Evolutionary conservation across 2,329 filamentous ascomycete species (phyloP).

Genomic region (Beauveria sp.): DNA sequence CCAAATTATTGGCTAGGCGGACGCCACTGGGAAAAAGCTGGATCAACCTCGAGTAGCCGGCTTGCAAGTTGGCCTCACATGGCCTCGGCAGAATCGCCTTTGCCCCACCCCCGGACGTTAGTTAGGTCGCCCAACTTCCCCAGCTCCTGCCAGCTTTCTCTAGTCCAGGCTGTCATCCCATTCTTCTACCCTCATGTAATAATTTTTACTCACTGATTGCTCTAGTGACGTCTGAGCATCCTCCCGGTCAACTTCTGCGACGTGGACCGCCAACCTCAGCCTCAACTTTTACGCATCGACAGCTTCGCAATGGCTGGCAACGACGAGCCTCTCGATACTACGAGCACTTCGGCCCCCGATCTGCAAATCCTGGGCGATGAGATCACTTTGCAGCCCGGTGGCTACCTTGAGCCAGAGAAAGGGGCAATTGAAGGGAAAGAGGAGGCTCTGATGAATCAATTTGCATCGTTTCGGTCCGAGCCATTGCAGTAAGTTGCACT

Average conservation of each 20-base stretch:
- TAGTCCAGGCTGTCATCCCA: not conserved
- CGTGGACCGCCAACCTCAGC: not conserved
- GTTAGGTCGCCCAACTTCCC: not conserved
- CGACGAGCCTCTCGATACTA: constrained; percentile 22
- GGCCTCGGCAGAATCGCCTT: constrained; percentile 9
- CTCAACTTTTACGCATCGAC: not conserved
- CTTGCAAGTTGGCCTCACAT: constrained; percentile 1
- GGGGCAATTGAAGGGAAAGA: constrained; percentile 48
- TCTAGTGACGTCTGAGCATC: not conserved
- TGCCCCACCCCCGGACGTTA: constrained; percentile 9
- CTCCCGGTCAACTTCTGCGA: not conserved
- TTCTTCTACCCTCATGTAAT: not conserved
- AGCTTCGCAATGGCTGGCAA: constrained; percentile 22
- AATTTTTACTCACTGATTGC: not conserved
- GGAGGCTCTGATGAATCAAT: constrained; percentile 68
- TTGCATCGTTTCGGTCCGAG: constrained; percentile 74
- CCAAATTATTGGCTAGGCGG: not conserved
- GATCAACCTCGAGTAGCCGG: not conserved
- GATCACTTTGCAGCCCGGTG: constrained; percentile 67
- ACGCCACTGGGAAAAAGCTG: not conserved
- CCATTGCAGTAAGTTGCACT: constrained; percentile 44
- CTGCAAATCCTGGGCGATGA: constrained; percentile 68
- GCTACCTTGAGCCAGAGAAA: constrained; percentile 48
- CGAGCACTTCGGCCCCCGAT: constrained; percentile 54
- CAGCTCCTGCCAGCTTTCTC: not conserved